phyloP scores from a whole-genome alignment of 345 rosid species.

The Eucalyptus paniculata region DNA sequence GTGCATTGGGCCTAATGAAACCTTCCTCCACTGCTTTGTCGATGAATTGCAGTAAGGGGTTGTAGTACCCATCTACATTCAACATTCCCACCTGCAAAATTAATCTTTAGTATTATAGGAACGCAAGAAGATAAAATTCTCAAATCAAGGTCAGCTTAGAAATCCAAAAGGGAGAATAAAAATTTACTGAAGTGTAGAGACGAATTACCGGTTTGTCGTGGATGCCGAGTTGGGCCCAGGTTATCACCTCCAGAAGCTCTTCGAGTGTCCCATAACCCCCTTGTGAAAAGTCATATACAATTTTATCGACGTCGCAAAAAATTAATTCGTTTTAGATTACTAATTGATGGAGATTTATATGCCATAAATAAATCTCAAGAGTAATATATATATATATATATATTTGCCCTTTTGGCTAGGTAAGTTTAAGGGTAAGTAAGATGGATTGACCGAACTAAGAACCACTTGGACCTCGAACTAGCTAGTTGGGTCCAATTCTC shows the following conservation, averaged over 20 bases:
- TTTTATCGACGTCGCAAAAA: background rate
- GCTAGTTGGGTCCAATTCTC: no score
- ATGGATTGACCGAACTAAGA: no score
- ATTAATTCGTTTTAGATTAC: background rate
- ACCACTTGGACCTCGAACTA: no score
- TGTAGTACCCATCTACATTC: conserved; percentile 11
- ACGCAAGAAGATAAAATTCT: background rate
- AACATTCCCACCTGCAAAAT: conserved; percentile 6
- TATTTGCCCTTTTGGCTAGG: background rate
- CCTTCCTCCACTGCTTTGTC: conserved; percentile 13
- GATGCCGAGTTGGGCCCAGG: conserved; percentile 1
- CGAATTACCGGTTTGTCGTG: background rate
- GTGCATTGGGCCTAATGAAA: conserved; percentile 1
- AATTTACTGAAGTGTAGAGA: no score
- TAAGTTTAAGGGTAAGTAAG: background rate
- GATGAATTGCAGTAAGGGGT: background rate
- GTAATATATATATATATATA: background rate
- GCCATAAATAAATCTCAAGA: background rate
- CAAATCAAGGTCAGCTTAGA: background rate
- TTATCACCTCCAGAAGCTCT: background rate
- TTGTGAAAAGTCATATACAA: background rate
- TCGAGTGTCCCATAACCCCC: conserved; percentile 1
- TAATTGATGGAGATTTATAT: background rate
- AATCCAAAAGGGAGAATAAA: background rate
- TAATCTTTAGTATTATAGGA: background rate